A percentile compares a stretch with the other conserved stretches of the same genome.
Conservation (phyloP, 352 stramenopile species). For the Pythium scleroteichum region DNA sequence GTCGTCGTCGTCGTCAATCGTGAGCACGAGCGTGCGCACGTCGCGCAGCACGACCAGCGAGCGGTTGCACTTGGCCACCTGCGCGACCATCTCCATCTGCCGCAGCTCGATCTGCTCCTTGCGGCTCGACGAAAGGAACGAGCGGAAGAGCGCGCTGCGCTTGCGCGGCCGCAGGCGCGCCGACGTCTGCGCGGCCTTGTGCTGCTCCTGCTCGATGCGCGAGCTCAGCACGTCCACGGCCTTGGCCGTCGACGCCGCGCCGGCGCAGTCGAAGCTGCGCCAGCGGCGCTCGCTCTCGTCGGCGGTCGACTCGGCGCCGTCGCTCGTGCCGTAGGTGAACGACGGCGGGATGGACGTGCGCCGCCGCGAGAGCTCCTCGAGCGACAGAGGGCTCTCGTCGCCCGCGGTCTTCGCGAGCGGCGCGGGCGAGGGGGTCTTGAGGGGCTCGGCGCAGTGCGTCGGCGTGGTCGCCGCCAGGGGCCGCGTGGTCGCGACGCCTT, state of each 20-base stretch:
- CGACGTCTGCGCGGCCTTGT: conserved; percentile 42
- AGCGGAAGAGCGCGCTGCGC: conserved; percentile 50
- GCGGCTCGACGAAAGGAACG: conserved; percentile 52
- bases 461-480: conserved; percentile 1
- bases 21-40: conserved; percentile 40
- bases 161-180: conserved; percentile 36
- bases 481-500: conserved; percentile 17
- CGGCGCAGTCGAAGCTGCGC: conserved; percentile 55
- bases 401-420: too few relatives aligned
- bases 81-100: conserved; percentile 73
- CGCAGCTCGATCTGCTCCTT: conserved; percentile 61
- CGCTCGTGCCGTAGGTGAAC: conserved; percentile 41
- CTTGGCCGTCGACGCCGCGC: conserved; percentile 22
- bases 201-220: conserved; percentile 51
- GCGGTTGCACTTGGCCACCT: conserved; percentile 58
- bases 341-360: conserved; percentile 70
- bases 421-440: neutral
- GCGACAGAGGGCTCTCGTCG: conserved; percentile 3
- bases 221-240: conserved; percentile 39
- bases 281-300: conserved; percentile 47
- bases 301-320: conserved; percentile 8
- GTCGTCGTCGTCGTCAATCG: conserved; percentile 27
- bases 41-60: conserved; percentile 55
- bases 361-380: conserved; percentile 30
- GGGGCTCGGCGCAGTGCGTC: neutral